A percentile compares a stretch with the other conserved stretches of the same genome.
phyloP scores from a whole-genome alignment of 176 grass and related monocot species.

The Stipa capillata region DNA sequence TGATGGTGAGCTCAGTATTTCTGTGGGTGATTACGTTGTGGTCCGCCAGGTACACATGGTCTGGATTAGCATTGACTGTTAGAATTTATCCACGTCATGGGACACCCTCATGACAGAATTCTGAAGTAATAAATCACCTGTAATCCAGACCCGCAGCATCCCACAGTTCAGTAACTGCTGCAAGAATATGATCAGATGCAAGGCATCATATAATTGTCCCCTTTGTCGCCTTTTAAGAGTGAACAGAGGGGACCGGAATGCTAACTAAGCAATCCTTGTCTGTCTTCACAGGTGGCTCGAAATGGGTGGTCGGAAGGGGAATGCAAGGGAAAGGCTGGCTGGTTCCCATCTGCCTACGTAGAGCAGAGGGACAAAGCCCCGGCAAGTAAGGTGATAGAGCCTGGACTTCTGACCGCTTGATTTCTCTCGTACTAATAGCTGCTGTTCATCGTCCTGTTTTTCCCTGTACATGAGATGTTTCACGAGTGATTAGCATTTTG shows the following conservation, averaged over 20 bases:
- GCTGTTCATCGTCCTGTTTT: constrained; percentile 40
- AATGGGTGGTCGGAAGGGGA: constrained; percentile 98
- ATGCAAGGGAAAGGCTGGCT: constrained; percentile 80
- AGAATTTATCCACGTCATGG: not conserved
- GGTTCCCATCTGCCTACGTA: constrained; percentile 98
- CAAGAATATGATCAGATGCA: not conserved
- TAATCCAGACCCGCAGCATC: not conserved
- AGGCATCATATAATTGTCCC: constrained; percentile 3
- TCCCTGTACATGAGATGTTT: constrained; percentile 31
- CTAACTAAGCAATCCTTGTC: constrained; percentile 20
- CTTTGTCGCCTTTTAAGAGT: not conserved
- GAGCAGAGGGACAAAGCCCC: constrained; percentile 69
- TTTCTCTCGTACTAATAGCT: constrained; percentile 8
- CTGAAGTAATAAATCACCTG: not conserved
- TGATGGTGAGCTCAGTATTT: constrained; percentile 82
- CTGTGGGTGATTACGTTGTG: constrained; percentile 72
- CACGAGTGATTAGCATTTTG: constrained; percentile 21
- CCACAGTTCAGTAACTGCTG: not conserved
- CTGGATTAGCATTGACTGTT: not conserved
- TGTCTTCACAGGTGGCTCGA: constrained; percentile 45
- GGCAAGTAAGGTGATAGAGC: constrained; percentile 68
- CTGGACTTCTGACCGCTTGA: constrained; percentile 50
- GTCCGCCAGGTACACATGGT: constrained; percentile 69
- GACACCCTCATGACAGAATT: not conserved
- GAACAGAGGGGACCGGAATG: not conserved